A percentile compares a stretch with the other conserved stretches of the same genome.
These are phyloP conservation scores for Trametes elegans DNA, from an alignment of 768 basidiomycete species.

Conservation along the genomic window DNA sequence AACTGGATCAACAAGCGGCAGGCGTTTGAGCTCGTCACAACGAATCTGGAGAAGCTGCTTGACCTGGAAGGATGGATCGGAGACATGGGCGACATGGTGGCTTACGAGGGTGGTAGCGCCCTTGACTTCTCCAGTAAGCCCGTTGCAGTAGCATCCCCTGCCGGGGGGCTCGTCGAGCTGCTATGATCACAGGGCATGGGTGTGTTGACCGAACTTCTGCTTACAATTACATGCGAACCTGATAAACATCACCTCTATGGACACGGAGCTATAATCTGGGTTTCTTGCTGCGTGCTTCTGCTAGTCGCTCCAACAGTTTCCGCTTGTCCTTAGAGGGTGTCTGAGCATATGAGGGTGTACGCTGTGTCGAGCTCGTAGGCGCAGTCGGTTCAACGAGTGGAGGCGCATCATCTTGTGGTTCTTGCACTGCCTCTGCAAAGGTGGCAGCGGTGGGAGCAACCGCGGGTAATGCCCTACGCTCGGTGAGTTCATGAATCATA, in stretches of 20 bases:
- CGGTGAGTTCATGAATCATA: background rate
- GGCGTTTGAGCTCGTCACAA: slow-evolving; percentile 37
- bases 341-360: slow-evolving; percentile 25
- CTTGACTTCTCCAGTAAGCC: slow-evolving; percentile 32
- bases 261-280: background rate
- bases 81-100: slow-evolving; percentile 30
- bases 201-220: background rate
- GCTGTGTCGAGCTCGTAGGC: slow-evolving; percentile 10
- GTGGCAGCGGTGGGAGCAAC: too few relatives aligned
- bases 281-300: slow-evolving; percentile 26
- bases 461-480: too few relatives aligned
- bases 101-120: slow-evolving; percentile 30
- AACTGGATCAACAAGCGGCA: slow-evolving; percentile 35
- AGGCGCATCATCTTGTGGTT: background rate
- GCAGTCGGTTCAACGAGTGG: background rate
- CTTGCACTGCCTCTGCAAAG: background rate
- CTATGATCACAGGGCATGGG: too few relatives aligned
- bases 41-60: slow-evolving; percentile 43
- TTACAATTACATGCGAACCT: background rate
- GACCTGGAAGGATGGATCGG: slow-evolving; percentile 42
- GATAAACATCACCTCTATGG: background rate
- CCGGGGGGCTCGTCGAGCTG: slow-evolving; percentile 29
- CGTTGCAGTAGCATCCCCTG: slow-evolving; percentile 29
- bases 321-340: slow-evolving; percentile 36
- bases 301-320: slow-evolving; percentile 34